These are phyloP conservation scores for Nepenthes mirabilis DNA, from an alignment of 148 eudicot species.

Conservation along the genomic window DNA sequence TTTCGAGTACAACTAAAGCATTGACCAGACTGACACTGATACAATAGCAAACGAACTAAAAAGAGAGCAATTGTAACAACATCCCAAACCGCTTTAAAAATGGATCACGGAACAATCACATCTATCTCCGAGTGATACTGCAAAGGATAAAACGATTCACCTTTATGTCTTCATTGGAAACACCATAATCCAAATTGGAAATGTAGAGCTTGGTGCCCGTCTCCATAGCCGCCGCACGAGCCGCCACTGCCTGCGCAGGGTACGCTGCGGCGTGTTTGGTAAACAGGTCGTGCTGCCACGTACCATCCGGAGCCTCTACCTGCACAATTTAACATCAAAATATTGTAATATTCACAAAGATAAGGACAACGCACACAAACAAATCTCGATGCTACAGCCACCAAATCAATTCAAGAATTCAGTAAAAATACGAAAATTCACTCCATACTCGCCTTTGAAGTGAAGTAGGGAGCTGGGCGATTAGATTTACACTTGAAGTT, in stretches of 20 bases:
- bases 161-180: constrained; percentile 87
- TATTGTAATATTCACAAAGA: constrained; percentile 1
- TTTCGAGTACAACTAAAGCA: too few relatives aligned
- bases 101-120: not conserved
- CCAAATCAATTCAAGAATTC: not conserved
- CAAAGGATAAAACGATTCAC: constrained; percentile 12
- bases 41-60: not conserved
- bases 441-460: constrained; percentile 30
- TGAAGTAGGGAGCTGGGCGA: constrained; percentile 56
- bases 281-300: constrained; percentile 75
- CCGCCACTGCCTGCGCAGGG: constrained; percentile 6
- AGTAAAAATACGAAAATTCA: not conserved
- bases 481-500: constrained; percentile 39
- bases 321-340: constrained; percentile 6
- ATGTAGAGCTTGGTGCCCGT: constrained; percentile 89
- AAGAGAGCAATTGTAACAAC: not conserved
- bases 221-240: constrained; percentile 30
- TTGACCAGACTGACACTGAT: too few relatives aligned
- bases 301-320: constrained; percentile 51
- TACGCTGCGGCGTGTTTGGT: constrained; percentile 23
- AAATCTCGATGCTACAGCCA: not conserved
- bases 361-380: not conserved
- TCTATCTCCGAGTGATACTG: not conserved
- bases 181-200: constrained; percentile 87
- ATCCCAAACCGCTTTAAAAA: too few relatives aligned